Base-by-base conservation (phyloP, 2,329 filamentous ascomycete species). In the Chaetoscypha palmicola region DNA sequence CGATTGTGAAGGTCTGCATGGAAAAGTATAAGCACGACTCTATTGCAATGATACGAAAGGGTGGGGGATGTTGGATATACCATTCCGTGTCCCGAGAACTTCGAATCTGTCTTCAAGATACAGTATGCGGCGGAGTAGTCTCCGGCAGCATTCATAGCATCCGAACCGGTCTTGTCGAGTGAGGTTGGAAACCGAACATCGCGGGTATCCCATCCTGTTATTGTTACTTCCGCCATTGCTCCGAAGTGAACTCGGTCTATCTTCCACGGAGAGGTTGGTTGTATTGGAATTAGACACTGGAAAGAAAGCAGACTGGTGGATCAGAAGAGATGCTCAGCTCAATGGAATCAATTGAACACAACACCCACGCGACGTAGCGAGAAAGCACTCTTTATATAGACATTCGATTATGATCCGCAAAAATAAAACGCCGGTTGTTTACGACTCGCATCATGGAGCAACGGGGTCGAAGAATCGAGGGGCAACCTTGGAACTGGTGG, bases 111-210 rank as follows among this genome's bases (percentile, higher is more conserved):
- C 61, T 87, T 71, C 38, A 96, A 70, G 58, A 95, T 91, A 65
- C 88, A 94, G 72, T 95, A 96, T n/a, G 90, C 89, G 10, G 89
- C 76, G 1, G 88, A 94, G 68, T 95, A 95, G 67, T 95, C 88
- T 49, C 88, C 86, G 2, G 89, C 88, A 2, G 86, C 85, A 62
- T 96, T 95, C 90, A 95, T 96, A 60, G 88, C 90, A 76, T 96
- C 90, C 7, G 87, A 94, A 58, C 89, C 89, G n/a, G 88, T 94
- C 70, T 91, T 92, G 68, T 94, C 88, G 49, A 96, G 79, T 31
- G 89, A 95, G n/a, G 89, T 96, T 65, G 83, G 83, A 63, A 88
- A 88, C 56, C 83, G 79, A 62, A 88, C 81, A 68, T 88, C 83
- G 61, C 81, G 74, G 47, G 81, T 84, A 53, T 68, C 70, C 71